Conservation (phyloP, 208 protist species). For the Wallacemonas sp. region DNA sequence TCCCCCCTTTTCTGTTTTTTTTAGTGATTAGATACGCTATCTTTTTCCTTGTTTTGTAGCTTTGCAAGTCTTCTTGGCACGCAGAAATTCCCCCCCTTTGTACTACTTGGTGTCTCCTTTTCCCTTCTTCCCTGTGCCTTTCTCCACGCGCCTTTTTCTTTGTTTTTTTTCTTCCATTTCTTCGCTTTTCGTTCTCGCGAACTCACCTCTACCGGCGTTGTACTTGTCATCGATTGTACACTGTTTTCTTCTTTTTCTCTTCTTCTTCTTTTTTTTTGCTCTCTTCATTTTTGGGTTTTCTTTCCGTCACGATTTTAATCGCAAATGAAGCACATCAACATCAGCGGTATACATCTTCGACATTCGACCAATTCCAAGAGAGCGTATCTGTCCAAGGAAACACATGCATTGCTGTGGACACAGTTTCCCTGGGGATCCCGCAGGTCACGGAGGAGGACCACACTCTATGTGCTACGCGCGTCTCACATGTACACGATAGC, state of each 20-base stretch:
- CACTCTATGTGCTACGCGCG: too few species aligned
- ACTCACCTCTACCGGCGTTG: not conserved
- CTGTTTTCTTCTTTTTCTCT: slow-evolving; percentile 16
- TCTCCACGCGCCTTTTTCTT: not conserved
- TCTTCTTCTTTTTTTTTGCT: not conserved
- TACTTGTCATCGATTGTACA: not conserved
- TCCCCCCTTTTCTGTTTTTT: not conserved
- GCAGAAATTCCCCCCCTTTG: not conserved
- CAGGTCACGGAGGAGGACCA: too few species aligned
- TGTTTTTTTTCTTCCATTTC: slow-evolving; percentile 16
- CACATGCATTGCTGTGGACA: too few species aligned
- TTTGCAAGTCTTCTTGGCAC: not conserved
- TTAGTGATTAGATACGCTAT: slow-evolving; percentile 1
- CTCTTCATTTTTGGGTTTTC: not conserved
- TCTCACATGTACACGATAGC: too few species aligned
- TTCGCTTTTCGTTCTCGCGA: not conserved
- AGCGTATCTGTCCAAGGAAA: too few species aligned
- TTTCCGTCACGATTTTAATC: too few species aligned
- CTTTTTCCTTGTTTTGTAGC: slow-evolving; percentile 12
- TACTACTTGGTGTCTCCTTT: not conserved
- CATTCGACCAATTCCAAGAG: too few species aligned
- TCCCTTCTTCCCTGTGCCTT: not conserved
- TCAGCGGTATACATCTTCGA: too few species aligned
- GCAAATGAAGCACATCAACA: too few species aligned
- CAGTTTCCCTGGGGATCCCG: too few species aligned